These are phyloP conservation scores for Daucus carota DNA, from an alignment of 129 eudicot genomes.

Conservation along the genomic window DH1_v3.0 NC_030385.2:12586001-12586500, in stretches of 20 bases:
- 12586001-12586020: not conserved
- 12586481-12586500: not conserved
- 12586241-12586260: not conserved
- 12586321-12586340: not conserved
- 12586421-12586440: conserved; percentile 32
- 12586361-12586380: not conserved
- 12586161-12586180: not conserved
- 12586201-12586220: not conserved
- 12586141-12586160: too few species aligned
- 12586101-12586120: not conserved
- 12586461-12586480: not conserved
- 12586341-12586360: not conserved
- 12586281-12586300: not conserved
- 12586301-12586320: not conserved
- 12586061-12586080: not conserved
- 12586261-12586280: not conserved
- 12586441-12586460: conserved; percentile 26
- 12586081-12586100: not conserved
- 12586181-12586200: not conserved
- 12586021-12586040: not conserved
- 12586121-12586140: too few species aligned
- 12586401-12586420: conserved; percentile 44
- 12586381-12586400: conserved; percentile 34
- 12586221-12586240: not conserved
- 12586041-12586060: not conserved